Evolutionary conservation across 2,329 filamentous ascomycete genomes (phyloP), one percentile per base, ranked within the genome.

Genomic region (Pestalotiopsis sp.): DNA sequence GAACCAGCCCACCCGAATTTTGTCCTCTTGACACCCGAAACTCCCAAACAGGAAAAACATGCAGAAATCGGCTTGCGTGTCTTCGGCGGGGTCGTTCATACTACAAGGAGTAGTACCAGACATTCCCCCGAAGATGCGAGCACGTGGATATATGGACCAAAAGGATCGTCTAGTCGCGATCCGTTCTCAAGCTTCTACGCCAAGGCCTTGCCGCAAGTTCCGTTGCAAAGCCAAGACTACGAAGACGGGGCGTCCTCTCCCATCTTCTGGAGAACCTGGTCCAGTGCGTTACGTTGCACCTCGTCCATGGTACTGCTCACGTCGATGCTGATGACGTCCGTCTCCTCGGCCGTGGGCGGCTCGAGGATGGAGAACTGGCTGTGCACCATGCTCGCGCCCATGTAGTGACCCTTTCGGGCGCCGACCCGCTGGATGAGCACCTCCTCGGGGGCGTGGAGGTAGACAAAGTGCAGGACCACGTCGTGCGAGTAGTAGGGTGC

Each of bases 361-460:
- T 99, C 95, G n/a, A 99, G 86, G 65, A 90, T 91, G 70, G 91
- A 88, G 72, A 98, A 92, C 78, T 99, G 96, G 81, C 94, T 97
- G 75, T 92, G 90, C 9, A 99, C 94, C 95, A 99, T 98, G 75
- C 89, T 88, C 73, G 93, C 92, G 74, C 96, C 95, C 94, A 99
- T 98, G 81, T 96, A 99, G 78, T 99, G 96, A 65, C 90, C 90
- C 81, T 94, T 82, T 72, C 96, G 88, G 52, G 86, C 84, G 40
- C 86, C 85, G 9, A 98, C 94, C 9, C 96, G 89, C 73, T 91
- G 82, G 67, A 97, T 83, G 38, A 98, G 86, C 10, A 92, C 85
- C 67, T 90, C 87, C 79, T 97, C 92, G 57, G 88, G 84, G 0
- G 94, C 94, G 71, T 91, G 87, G 52, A 99, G 90, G 81, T 95